Evolutionary conservation across 345 rosid genomes (phyloP), one percentile per base, ranked within the genome.

Genomic region (Salix exigua): DNA sequence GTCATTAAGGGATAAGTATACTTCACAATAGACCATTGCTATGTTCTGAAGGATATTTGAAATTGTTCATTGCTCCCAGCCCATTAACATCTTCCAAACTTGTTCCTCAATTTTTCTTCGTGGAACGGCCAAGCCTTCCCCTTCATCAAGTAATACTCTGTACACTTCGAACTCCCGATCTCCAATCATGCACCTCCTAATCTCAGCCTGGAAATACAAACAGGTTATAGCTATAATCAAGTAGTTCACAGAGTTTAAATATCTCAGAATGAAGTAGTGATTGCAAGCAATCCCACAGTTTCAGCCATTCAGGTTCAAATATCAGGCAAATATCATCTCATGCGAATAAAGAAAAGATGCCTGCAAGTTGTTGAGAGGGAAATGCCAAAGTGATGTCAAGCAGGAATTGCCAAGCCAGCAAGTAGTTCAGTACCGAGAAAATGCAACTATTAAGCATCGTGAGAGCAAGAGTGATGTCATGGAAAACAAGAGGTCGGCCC

Each of bases 151-250:
- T 72, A 89, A 80, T 76, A 96, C 88, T 76, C 93, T 88, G 82
- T 96, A 96, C 33, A 96, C 99, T 77, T 96, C 99, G 82, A 91
- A 96, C 84, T 96, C 99, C 28, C 96, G 81, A 73, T 84, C 94
- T 68, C 92, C 95, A 13, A 81, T 91, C 85, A 92, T 55, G 53
- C 83, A 89, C 82, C 98, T 89, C 70, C 87, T 90, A 62, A 93
- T 89, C 72, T 93, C 98, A 75, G 96, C 99, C 99, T 96, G 83
- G 14, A 21, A 74, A 80, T 31, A 63, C 10, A 75, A 68, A 13
- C 26, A 35, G 9, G 31, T 42, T 0, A 18, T 21, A 21, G 25
- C 63, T n/a, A n/a, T 3, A 23, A 58, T 25, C 28, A 58, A 28
- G 9, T 23, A 23, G 4, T 58, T 58, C 10, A 58, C 28, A 55